Percentiles rank a stretch among this genome's conserved stretches.
Evolutionary conservation across 148 eudicot genomes (phyloP).

Genomic region (Persicaria tinctoria): DNA sequence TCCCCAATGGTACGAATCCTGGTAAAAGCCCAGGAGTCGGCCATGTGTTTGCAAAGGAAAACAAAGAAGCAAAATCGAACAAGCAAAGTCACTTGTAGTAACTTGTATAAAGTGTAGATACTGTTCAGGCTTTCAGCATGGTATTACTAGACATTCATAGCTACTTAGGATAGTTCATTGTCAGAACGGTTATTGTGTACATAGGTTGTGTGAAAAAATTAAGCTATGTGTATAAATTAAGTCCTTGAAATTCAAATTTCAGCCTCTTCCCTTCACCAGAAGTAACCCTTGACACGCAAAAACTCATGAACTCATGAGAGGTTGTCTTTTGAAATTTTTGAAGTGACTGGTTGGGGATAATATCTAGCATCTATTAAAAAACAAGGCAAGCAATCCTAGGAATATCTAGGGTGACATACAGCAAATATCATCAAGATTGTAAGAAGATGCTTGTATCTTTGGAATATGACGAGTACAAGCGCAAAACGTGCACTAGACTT

Average conservation of each 20-base stretch:
- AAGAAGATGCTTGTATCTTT: neutral
- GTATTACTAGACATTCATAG: neutral
- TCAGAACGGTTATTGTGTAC: neutral
- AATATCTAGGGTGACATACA: neutral
- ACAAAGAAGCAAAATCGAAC: neutral
- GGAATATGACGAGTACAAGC: neutral
- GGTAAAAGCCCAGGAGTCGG: constrained; percentile 10
- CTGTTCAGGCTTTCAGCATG: neutral
- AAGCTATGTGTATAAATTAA: neutral
- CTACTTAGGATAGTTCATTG: neutral
- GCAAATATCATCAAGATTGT: neutral
- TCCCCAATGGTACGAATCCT: constrained; percentile 6
- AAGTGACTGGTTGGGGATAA: neutral
- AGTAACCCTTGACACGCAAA: neutral
- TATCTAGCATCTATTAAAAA: neutral
- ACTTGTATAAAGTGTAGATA: neutral
- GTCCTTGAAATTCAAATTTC: neutral
- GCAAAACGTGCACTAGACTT: neutral
- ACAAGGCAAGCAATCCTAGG: neutral
- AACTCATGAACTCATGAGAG: neutral
- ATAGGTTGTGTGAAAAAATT: neutral
- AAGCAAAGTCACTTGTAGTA: neutral
- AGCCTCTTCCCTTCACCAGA: neutral
- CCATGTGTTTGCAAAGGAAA: neutral
- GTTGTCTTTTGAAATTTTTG: neutral